Conservation (phyloP, 2,329 filamentous ascomycete genomes). For the Fusarium oligoseptatum region DNA sequence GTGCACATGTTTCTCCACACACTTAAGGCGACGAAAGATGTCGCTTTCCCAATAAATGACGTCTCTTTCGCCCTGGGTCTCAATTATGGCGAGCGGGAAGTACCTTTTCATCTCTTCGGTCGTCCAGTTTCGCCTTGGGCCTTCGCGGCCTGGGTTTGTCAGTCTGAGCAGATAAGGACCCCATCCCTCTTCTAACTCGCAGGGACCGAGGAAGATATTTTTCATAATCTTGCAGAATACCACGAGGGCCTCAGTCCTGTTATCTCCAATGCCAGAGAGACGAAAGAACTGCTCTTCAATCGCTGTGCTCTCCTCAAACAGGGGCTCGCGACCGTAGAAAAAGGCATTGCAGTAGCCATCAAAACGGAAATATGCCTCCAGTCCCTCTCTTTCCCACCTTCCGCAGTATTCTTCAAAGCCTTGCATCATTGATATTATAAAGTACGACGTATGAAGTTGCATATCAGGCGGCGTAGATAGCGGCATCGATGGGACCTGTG, state of each 20-base stretch:
- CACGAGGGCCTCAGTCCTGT: background rate
- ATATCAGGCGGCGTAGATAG: background rate
- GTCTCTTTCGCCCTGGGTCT: background rate
- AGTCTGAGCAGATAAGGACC: background rate
- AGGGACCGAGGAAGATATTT: background rate
- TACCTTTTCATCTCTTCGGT: background rate
- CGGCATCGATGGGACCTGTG: background rate
- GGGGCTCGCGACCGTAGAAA: background rate
- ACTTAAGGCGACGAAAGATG: background rate
- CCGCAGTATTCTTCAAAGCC: background rate
- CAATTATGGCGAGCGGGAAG: background rate
- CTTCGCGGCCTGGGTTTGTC: background rate
- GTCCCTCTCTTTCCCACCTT: background rate
- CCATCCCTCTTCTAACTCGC: background rate
- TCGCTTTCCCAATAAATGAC: background rate
- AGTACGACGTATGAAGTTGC: background rate
- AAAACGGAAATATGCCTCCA: background rate
- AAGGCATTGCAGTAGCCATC: background rate
- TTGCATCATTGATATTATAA: background rate
- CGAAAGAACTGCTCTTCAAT: background rate
- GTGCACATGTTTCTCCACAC: background rate
- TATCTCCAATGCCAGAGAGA: background rate
- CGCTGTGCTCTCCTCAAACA: background rate
- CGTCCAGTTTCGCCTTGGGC: background rate
- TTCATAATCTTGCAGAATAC: background rate